Evolutionary conservation across 2,329 filamentous ascomycete species (phyloP), one percentile per base, ranked within the genome.

Genomic region (Aspergillus luchuensis): DNA sequence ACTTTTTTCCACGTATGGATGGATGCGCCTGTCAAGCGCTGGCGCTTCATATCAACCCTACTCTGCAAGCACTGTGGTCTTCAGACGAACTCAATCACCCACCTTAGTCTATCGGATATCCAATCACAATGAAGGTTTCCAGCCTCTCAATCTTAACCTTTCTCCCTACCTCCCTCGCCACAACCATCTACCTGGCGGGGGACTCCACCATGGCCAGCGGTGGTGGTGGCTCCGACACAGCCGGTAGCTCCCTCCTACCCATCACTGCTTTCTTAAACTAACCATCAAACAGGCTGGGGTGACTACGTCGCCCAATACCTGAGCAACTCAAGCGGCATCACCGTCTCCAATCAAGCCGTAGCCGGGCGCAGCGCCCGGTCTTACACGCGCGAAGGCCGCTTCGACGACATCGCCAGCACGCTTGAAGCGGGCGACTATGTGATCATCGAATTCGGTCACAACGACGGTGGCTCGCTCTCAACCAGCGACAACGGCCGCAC

Each of bases 371-470:
- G 84, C 25, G 87, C 88, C 1, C 83, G 88, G 50, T 89, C 86
- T 21, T 91, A 82, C 75, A 88, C 84, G 1, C 82, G 85, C 51
- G 88, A 91, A 75, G 85, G 84, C 8, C 85, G 85, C 13, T 91
- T 91, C 76, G 74, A 80, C 15, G 79, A 79, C 0, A 83, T 91
- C 56, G 81, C 83, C 50, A 74, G 80, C 33, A 68, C 79, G 2
- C 78, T 90, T 23, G 66, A 82, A 69, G 58, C 79, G 1, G 86
- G 85, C 33, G 88, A 91, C 73, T 87, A 85, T 73, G 87, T 90
- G 1, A 79, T 90, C 56, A 89, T 91, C 56, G 88, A 90, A 67
- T 89, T 91, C 67, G 88, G 89, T 0, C 88, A 91, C 78, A 91
- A 91, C 67, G 89, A 91, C 66, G 88, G 87, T 21, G 87, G 87